Base-by-base conservation (phyloP, 352 stramenopile species). In the Phytophthora meadii region DNA sequence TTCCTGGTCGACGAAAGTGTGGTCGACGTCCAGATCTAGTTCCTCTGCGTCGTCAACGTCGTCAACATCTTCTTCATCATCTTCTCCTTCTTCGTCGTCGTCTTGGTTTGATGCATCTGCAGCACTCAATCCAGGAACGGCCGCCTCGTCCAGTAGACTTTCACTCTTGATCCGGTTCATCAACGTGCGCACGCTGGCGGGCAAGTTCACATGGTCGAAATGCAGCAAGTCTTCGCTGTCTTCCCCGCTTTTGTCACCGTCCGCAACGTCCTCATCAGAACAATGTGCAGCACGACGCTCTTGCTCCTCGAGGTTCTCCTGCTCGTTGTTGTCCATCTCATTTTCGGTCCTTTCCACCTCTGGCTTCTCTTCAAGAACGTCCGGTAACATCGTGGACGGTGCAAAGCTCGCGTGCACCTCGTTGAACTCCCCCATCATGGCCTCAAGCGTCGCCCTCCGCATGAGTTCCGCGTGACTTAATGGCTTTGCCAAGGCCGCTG, bases 91-190 rank as follows among this genome's bases (percentile, higher is more conserved):
- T 5, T 50, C 50, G 1, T 82, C 75, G 0, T 80, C 70, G 25
- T 86, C 67, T 24, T 85, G 79, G 51, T 85, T 87, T 1, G 75
- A 82, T 30, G 55, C 42, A 1, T 49, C 60, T 14, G 59, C 56
- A 10, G 52, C 41, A 12, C 22, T 58, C 27, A 17, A 54, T 5
- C 56, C 41, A 15, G 49, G 40, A 25, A 61, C 45, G 4, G 59
- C 45, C 17, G 54, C 39, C 11, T 79, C 77, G 7, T 24, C 56
- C 42, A 74, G 6, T 6, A 80, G 49, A 46, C 69, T 88, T 45
- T 80, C 65, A 15, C 63, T 77, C 68, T 81, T 72, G 28, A 91
- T 91, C 44, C 81, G 60, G 5, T 44, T 68, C 56, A 91, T 71
- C 14, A 91, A 69, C 46, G 62, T 79, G 37, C 71, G 68, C 25